These are phyloP conservation scores for Malassezia nana DNA, from an alignment of 1,284 basidiomycete species.

Conservation along the genomic window DNA sequence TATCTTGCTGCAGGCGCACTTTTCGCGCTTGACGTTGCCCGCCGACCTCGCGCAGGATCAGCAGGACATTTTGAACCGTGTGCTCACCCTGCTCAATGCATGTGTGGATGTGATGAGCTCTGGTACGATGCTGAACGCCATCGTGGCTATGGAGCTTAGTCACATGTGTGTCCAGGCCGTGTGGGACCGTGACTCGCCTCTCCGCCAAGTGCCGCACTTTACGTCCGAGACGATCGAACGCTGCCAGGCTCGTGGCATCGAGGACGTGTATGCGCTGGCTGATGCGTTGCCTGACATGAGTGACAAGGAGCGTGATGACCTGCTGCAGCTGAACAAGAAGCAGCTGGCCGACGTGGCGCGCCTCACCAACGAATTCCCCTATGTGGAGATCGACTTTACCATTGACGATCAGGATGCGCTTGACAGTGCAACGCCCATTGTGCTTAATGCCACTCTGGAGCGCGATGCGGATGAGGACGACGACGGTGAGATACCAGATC, in stretches of 20 bases:
- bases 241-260: slow-evolving; percentile 56
- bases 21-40: slow-evolving; percentile 78
- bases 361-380: slow-evolving; percentile 56
- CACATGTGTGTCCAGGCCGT: slow-evolving; percentile 98
- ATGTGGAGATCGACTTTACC: slow-evolving; percentile 70
- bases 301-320: slow-evolving; percentile 52
- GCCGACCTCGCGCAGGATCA: slow-evolving; percentile 90
- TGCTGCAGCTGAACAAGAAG: slow-evolving; percentile 72
- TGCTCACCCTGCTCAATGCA: slow-evolving; percentile 60
- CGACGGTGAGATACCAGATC: slow-evolving; percentile 53
- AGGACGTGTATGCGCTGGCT: slow-evolving; percentile 39
- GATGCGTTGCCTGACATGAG: slow-evolving; percentile 37
- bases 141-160: slow-evolving; percentile 96
- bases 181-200: slow-evolving; percentile 68
- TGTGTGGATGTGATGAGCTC: slow-evolving; percentile 97
- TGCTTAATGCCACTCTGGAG: slow-evolving; percentile 67
- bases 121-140: slow-evolving; percentile 83
- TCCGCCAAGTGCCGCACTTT: slow-evolving; percentile 94
- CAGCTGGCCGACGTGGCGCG: slow-evolving; percentile 54
- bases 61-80: slow-evolving; percentile 71
- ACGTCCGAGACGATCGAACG: slow-evolving; percentile 63
- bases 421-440: slow-evolving; percentile 71
- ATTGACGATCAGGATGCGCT: slow-evolving; percentile 60
- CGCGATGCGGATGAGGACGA: slow-evolving; percentile 72
- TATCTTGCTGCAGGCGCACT: slow-evolving; percentile 90